Base-by-base conservation (phyloP, 805 yeast genomes). In the Monosporozyma aquatica region DNA sequence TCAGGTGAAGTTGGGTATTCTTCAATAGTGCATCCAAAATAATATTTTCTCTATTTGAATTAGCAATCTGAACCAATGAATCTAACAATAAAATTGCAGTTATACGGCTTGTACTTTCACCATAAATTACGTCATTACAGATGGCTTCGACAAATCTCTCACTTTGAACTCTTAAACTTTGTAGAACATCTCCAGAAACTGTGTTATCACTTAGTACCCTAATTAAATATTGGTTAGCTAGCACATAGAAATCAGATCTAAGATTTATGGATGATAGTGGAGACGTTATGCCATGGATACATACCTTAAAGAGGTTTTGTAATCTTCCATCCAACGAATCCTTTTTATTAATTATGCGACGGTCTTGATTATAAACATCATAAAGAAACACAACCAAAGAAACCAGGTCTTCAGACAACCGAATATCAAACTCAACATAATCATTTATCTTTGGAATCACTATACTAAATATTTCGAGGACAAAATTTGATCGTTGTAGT, bases 41-140 rank as follows among this genome's bases (percentile, higher is more conserved):
- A 50, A 78, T 74, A 47, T 75, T 72, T 22, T 73, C 67, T 33
- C 74, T 68, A 17, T 69, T 68, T n/a, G 64, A 53, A 25, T 71
- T 69, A 1, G 81, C 73, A 29, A 78, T 58, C 44, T 76, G 78
- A 22, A 78, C 70, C 40, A 80, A 61, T 1, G 82, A 70, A 51
- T 87, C 95, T 47, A 92, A 60, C 11, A 89, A 65, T n/a, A 87
- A 57, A 11, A 89, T 67, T 2, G 95, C 80, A 0, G 90, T 78
- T 9, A 87, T 72, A 50, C 92, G 73, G 6, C 82, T 73, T 1
- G 82, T 67, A 1, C 90, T 92, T 51, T 83, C 92, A 3, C 89
- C 87, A 42, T 77, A 70, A 13, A 86, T 74, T 0, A 92, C 80
- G 64, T 92, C 97, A 46, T 76, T 78, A 55, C 86, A 80, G 25